These are phyloP conservation scores for Delitschia confertaspora DNA, from an alignment of 495 filamentous ascomycete species.

Conservation along the genomic window DNA sequence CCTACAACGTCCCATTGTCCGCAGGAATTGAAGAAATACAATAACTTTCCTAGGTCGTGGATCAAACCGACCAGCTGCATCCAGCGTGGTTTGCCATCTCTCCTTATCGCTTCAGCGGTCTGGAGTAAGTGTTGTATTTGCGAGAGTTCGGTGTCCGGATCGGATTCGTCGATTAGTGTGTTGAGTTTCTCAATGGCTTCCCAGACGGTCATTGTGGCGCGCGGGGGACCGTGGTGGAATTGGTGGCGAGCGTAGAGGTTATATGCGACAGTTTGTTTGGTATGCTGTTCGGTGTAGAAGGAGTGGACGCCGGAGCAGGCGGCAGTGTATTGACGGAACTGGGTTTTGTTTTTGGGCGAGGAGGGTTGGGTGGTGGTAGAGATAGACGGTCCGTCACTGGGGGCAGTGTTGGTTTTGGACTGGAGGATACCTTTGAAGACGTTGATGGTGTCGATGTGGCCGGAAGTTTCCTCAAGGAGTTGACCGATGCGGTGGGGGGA, in stretches of 20 bases:
- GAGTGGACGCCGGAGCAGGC: constrained; percentile 70
- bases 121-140: constrained; percentile 87
- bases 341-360: constrained; percentile 66
- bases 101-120: constrained; percentile 75
- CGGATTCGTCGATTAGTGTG: constrained; percentile 77
- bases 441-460: constrained; percentile 75
- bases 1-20: constrained; percentile 93
- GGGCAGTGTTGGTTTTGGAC: constrained; percentile 38
- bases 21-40: constrained; percentile 71
- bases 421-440: constrained; percentile 50
- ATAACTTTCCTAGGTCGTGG: constrained; percentile 80
- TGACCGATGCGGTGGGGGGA: constrained; percentile 50
- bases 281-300: constrained; percentile 79
- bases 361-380: constrained; percentile 62
- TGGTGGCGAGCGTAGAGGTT: constrained; percentile 65
- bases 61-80: constrained; percentile 87
- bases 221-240: constrained; percentile 57
- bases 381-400: constrained; percentile 43
- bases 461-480: constrained; percentile 70
- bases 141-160: constrained; percentile 75
- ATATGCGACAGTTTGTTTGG: constrained; percentile 76
- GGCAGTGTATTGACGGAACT: constrained; percentile 70
- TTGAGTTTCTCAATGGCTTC: constrained; percentile 84
- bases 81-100: constrained; percentile 85
- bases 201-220: constrained; percentile 76